These are phyloP conservation scores for Plasmodium inui DNA, from an alignment of 169 alveolate species.

Conservation along the genomic window DNA sequence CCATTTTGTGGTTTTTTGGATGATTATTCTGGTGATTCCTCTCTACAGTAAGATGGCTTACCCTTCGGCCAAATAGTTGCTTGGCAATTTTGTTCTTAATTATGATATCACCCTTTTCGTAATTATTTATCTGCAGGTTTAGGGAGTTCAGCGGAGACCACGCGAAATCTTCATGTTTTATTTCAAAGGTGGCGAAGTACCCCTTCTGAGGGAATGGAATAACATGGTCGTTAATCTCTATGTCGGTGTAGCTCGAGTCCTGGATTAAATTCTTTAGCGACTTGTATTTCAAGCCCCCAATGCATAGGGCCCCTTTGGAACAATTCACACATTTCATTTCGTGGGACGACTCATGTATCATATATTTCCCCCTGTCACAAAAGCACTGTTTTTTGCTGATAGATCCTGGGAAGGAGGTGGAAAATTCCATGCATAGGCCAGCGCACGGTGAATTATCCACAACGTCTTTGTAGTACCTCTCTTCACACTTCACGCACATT, in stretches of 20 bases:
- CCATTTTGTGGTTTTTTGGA: neutral
- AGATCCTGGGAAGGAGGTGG: conserved; percentile 85
- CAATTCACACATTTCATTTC: conserved; percentile 80
- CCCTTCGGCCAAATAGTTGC: conserved; percentile 7
- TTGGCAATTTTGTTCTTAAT: neutral
- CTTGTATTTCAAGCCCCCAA: conserved; percentile 80
- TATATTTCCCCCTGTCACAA: conserved; percentile 82
- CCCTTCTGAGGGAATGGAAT: conserved; percentile 74
- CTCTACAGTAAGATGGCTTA: conserved; percentile 7
- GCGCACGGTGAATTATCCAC: conserved; percentile 85
- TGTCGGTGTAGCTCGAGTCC: conserved; percentile 67
- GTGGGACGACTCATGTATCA: conserved; percentile 74
- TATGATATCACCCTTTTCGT: conserved; percentile 33
- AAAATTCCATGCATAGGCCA: conserved; percentile 85
- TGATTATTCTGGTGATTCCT: neutral
- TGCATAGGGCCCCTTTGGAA: conserved; percentile 82
- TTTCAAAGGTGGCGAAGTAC: conserved; percentile 61
- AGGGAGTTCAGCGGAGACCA: conserved; percentile 63
- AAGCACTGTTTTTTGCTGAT: conserved; percentile 84
- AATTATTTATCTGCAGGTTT: conserved; percentile 43
- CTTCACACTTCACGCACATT: conserved; percentile 80
- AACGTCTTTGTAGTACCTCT: conserved; percentile 86
- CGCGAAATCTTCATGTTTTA: conserved; percentile 49
- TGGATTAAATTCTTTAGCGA: conserved; percentile 75
- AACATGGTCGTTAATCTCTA: conserved; percentile 63